Percentiles rank a stretch among this genome's conserved stretches.
phyloP scores from a whole-genome alignment of 371 early-diverging fungal genomes.

The Conidiobolus incongruus region DNA sequence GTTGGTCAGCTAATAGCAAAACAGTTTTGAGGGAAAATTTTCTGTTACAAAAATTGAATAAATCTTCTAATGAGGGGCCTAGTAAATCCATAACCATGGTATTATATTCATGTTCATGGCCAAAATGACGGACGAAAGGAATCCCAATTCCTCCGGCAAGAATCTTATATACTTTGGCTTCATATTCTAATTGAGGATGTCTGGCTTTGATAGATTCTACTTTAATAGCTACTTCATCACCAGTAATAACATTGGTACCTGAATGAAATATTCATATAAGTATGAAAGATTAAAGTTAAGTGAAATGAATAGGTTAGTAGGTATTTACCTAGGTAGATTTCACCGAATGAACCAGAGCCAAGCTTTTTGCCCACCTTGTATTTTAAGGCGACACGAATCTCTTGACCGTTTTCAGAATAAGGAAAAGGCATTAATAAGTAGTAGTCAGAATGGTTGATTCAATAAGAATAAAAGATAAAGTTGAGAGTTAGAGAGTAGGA shows the following conservation, averaged over 20 bases:
- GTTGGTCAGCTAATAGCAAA: constrained; percentile 89
- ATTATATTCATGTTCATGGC: constrained; percentile 81
- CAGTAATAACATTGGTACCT: constrained; percentile 81
- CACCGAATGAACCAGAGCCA: constrained; percentile 98
- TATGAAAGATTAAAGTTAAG: neutral
- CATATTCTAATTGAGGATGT: constrained; percentile 95
- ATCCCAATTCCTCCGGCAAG: constrained; percentile 91
- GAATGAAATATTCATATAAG: constrained; percentile 5
- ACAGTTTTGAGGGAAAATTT: constrained; percentile 98
- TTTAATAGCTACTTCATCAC: constrained; percentile 94
- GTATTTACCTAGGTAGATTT: constrained; percentile 81
- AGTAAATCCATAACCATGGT: constrained; percentile 98
- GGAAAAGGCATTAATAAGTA: too few species aligned
- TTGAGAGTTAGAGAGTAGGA: too few species aligned
- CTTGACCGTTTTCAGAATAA: too few species aligned
- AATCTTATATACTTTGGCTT: constrained; percentile 84
- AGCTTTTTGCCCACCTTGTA: constrained; percentile 92
- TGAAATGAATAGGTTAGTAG: neutral
- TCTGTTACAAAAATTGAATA: constrained; percentile 95
- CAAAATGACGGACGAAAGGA: constrained; percentile 86
- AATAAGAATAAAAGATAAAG: too few species aligned
- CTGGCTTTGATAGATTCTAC: constrained; percentile 79
- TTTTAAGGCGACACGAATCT: constrained; percentile 47
- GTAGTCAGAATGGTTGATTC: too few species aligned
- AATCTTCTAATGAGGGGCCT: constrained; percentile 95